Evolutionary conservation across 1,284 basidiomycete species (phyloP), one percentile per base, ranked within the genome.

Genomic region (Pseudozyma flocculosa): DNA sequence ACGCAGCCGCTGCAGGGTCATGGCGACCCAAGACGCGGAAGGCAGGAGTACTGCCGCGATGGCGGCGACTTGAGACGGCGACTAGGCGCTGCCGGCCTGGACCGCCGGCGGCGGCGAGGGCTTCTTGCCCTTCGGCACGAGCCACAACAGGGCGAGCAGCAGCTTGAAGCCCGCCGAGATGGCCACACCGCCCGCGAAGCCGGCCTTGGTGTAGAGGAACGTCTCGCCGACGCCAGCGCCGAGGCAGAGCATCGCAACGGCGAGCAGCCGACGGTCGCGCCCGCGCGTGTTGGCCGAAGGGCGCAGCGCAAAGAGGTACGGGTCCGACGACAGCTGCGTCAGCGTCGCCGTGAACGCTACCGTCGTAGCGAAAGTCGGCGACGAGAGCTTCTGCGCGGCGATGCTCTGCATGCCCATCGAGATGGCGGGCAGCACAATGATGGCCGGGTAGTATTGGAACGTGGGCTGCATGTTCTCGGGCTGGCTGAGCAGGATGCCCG

Each of bases 271-370:
- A 15, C 63, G 43, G 43, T 73, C 68, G 29, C 70, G 48, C 2
- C 66, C 70, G 10, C 47, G 37, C 36, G 59, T 66, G 42, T 62
- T 58, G 8, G 53, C 59, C 22, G 56, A 63, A 7, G 66, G 64
- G 8, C 50, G 26, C 10, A 70, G 46, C 19, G 52, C 43, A 46
- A 72, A 73, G 30, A 73, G 59, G 42, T 69, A 68, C n/a, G 70
- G 70, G 52, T 73, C 70, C 19, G 62, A 61, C 23, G 70, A 67
- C 26, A 73, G 53, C 54, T 73, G 70, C 39, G 70, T 55, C 11
- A 73, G 43, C 26, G 70, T 73, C n/a, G 70, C 70, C 5, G 70
- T 73, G 43, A 72, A 73, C 3, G 70, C 70, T 0, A 73, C 70
- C 21, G 69, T 70, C 15, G 70, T 73, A 0, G 70, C 70, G 45